Conservation (phyloP, 1,284 basidiomycete genomes). For the Cutaneotrichosporon mucoides region DNA sequence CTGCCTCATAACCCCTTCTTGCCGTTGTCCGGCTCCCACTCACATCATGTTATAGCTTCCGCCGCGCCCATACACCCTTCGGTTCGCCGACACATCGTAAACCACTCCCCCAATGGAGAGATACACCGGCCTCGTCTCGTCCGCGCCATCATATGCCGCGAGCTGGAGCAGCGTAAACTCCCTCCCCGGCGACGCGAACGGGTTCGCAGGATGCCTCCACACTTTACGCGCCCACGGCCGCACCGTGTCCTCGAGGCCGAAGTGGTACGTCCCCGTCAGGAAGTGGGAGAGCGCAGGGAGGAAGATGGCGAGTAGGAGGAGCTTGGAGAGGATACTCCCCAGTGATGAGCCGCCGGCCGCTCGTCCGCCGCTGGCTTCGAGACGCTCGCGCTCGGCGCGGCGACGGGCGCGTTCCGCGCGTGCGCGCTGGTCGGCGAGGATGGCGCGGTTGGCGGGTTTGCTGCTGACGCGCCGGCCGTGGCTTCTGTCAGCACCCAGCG, state of each 20-base stretch:
- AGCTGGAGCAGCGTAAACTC: constrained; percentile 51
- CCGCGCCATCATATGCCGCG: constrained; percentile 68
- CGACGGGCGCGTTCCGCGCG: constrained; percentile 27
- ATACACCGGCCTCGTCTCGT: constrained; percentile 68
- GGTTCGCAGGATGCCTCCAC: constrained; percentile 5
- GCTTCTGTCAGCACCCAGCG: not conserved
- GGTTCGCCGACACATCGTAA: constrained; percentile 47
- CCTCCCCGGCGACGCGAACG: constrained; percentile 18
- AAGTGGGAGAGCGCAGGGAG: constrained; percentile 39
- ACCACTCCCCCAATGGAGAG: constrained; percentile 82
- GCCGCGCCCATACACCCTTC: constrained; percentile 49
- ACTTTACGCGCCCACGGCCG: not conserved
- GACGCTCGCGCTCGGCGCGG: not conserved
- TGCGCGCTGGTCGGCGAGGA: constrained; percentile 32
- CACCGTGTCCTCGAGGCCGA: constrained; percentile 23
- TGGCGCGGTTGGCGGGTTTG: constrained; percentile 59
- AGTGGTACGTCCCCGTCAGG: constrained; percentile 35
- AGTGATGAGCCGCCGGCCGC: not conserved
- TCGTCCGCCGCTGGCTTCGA: too few relatives aligned
- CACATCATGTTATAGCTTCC: constrained; percentile 51
- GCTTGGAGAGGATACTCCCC: constrained; percentile 2
- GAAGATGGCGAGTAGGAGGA: constrained; percentile 35
- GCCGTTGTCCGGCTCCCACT: not conserved
- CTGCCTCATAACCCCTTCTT: not conserved
- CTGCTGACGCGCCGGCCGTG: constrained; percentile 60